These are phyloP conservation scores for Eucalyptus albens DNA, from an alignment of 345 rosid species.

Conservation along the genomic window DNA sequence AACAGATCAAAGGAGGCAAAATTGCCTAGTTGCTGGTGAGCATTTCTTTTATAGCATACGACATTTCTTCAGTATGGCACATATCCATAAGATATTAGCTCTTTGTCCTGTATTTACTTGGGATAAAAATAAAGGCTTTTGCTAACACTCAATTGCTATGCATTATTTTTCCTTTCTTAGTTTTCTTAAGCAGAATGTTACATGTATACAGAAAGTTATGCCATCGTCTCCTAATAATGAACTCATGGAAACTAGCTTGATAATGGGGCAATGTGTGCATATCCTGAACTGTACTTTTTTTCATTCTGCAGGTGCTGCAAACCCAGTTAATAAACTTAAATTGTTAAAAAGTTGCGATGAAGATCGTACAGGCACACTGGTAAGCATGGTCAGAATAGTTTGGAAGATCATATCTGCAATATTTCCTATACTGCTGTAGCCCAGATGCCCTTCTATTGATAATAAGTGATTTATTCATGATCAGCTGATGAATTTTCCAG, in stretches of 20 bases:
- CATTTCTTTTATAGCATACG: neutral
- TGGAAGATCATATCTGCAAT: neutral
- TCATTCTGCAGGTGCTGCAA: constrained; percentile 25
- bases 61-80: neutral
- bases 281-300: neutral
- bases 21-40: constrained; percentile 11
- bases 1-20: constrained; percentile 4
- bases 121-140: neutral
- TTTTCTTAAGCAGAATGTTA: neutral
- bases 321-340: constrained; percentile 12
- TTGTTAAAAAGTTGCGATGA: neutral
- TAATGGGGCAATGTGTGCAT: neutral
- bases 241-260: neutral
- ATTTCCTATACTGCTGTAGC: neutral
- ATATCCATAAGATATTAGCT: neutral
- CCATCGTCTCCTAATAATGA: neutral
- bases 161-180: neutral
- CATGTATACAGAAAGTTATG: neutral
- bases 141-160: neutral
- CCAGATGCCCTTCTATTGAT: neutral
- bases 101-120: neutral
- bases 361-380: neutral
- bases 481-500: neutral
- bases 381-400: neutral
- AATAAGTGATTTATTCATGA: neutral